Base-by-base conservation (phyloP, 805 yeast species). In the Ogataea glucozyma region DNA sequence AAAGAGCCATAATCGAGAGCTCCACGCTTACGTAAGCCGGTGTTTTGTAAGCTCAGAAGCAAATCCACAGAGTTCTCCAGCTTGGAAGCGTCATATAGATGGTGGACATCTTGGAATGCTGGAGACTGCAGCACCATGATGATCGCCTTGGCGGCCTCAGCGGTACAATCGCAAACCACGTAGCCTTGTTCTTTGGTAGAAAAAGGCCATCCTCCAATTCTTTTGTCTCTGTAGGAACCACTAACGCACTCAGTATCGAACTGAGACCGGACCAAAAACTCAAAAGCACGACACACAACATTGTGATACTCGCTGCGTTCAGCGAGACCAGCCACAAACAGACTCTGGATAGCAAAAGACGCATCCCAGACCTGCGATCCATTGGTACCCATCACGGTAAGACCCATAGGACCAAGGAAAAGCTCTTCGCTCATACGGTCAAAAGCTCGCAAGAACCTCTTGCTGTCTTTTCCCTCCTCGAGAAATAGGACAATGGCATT, bases 281-380 rank as follows among this genome's bases (percentile, higher is more conserved):
- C 67, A 59, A 79, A 89, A 0, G 88, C 85, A 9, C 71, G 68
- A n/a, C 72, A 71, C 14, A 93, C 77, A 52, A 79, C 70, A 6
- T 78, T 76, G 34, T 77, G 78, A 60, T 78, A 88, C 60, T 83
- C 80, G 1, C 85, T 81, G 24, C 71, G 53, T 21, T 81, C 84
- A 3, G 87, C 90, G 26, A 90, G 64, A 0, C 96, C 96, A 0
- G 96, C 86, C 56, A 76, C 69, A 46, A 88, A 81, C 48, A 79
- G 75, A 56, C 88, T 87, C 60, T 93, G 99, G 19, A 93, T 71
- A 43, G 87, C 85, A 67, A 93, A 91, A 0, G 97, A 90, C 20
- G 83, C 82, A 64, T 93, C 99, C 99, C 99, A 93, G 1, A 85
- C 90, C 65, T 93, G 99, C 0, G 87, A 88, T 18, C 99, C 99